A percentile compares a stretch with the other conserved stretches of the same genome.
phyloP scores from a whole-genome alignment of 148 eudicot species.

The Amaranthus cruentus region DNA sequence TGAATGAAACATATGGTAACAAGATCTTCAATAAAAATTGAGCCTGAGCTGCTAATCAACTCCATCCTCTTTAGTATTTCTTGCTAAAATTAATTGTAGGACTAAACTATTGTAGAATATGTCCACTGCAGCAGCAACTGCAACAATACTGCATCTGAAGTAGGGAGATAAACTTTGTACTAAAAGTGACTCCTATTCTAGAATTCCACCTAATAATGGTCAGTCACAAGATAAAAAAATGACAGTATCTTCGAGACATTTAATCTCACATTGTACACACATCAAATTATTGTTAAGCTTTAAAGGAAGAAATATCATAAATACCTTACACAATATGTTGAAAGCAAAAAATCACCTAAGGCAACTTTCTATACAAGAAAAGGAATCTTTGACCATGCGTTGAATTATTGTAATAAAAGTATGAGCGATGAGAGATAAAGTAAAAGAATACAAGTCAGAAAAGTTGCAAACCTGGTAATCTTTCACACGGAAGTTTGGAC shows the following conservation, averaged over 20 bases:
- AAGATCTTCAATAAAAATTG: too few relatives aligned
- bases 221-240: not conserved
- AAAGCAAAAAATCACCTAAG: not conserved
- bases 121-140: not conserved
- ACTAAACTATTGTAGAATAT: too few relatives aligned
- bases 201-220: not conserved
- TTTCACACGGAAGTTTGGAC: constrained; percentile 71
- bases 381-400: not conserved
- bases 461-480: constrained; percentile 78
- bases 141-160: not conserved
- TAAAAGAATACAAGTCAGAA: not conserved
- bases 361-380: not conserved
- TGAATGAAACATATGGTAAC: too few relatives aligned
- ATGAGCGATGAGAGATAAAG: not conserved
- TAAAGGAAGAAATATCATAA: too few relatives aligned
- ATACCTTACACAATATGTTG: not conserved
- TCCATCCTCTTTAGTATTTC: too few relatives aligned
- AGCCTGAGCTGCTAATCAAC: too few relatives aligned
- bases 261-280: not conserved
- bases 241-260: not conserved
- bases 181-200: not conserved
- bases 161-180: not conserved
- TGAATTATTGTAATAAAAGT: too few relatives aligned
- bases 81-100: too few relatives aligned
- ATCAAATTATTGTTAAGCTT: not conserved